Evolutionary conservation across 768 basidiomycete species (phyloP), one percentile per base, ranked within the genome.

Genomic region (Suillus cothurnatus): DNA sequence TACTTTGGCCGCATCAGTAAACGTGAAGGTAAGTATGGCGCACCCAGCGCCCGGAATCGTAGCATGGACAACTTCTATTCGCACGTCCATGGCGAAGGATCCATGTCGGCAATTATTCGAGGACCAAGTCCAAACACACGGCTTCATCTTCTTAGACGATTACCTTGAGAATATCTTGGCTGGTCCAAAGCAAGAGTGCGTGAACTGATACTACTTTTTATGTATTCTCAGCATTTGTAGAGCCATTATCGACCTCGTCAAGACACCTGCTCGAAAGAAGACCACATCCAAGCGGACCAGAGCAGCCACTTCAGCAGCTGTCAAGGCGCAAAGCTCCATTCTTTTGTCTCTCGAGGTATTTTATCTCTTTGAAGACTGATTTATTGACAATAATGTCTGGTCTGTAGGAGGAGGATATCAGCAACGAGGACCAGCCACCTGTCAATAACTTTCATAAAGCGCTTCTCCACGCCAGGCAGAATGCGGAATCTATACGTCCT

Each of bases 201-300:
- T 64, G 5, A 56, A 26, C 28, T 43, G 68, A 19, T 26, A 59
- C 34, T 2, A 36, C 8, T 39, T 23, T 32, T 39, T 28, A 32
- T 59, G 59, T 19, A 59, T 66, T 26, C 69, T 63, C 28, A 62
- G 23, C 50, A 15, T 17, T 0, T 47, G 19, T 67, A 93, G 92
- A 56, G 84, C 87, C 9, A 83, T 94, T 19, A 88, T 92, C 49
- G 91, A 94, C 61, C 82, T 94, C 21, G 86, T 94, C 3, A 94
- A 94, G 78, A 94, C 93, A 1, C 93, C 93, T 17, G 88, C 90
- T 36, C 85, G 92, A 52, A 92, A 86, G 75, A 91, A 85, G 77
- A 81, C 80, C 57, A 75, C 82, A 17, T 78, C 79, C 4, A 85
- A 81, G 69, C 85, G 83, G 68, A 79, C 83, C 21, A 85, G 85